Conservation (phyloP, 805 yeast genomes). For the Ogataea chonburiensis region DNA sequence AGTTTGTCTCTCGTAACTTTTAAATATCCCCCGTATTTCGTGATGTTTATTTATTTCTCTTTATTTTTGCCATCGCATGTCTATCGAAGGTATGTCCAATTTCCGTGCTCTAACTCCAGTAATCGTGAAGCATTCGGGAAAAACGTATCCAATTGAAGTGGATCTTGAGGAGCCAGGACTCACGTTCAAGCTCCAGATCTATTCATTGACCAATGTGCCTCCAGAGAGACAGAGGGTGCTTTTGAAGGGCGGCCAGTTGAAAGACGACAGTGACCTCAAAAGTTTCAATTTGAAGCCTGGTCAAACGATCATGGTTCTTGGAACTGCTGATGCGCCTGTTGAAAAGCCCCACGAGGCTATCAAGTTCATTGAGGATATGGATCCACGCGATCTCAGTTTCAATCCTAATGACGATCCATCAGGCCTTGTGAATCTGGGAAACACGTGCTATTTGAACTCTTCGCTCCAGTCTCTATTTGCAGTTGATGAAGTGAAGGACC, state of each 20-base stretch:
- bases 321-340: constrained; percentile 54
- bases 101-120: constrained; percentile 25
- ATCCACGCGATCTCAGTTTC: constrained; percentile 20
- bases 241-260: constrained; percentile 84
- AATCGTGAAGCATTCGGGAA: constrained; percentile 66
- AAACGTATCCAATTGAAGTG: constrained; percentile 56
- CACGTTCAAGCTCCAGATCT: constrained; percentile 66
- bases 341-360: constrained; percentile 50
- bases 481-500: constrained; percentile 42
- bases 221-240: constrained; percentile 85
- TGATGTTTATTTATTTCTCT: constrained; percentile 3
- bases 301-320: constrained; percentile 81
- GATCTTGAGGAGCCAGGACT: constrained; percentile 56
- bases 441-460: constrained; percentile 76
- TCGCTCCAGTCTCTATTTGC: constrained; percentile 58
- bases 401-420: constrained; percentile 46
- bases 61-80: constrained; percentile 13
- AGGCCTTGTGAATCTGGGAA: constrained; percentile 69
- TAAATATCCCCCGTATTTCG: too few species aligned
- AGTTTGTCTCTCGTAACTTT: too few species aligned
- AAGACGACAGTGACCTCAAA: constrained; percentile 57
- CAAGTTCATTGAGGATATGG: constrained; percentile 68
- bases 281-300: constrained; percentile 57
- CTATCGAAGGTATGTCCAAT: constrained; percentile 6
- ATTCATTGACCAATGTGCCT: constrained; percentile 77